Percentiles rank a stretch among this genome's conserved stretches.
These are phyloP conservation scores for Blastomyces silverae DNA, from an alignment of 2,329 filamentous ascomycete species.

Conservation along the genomic window DNA sequence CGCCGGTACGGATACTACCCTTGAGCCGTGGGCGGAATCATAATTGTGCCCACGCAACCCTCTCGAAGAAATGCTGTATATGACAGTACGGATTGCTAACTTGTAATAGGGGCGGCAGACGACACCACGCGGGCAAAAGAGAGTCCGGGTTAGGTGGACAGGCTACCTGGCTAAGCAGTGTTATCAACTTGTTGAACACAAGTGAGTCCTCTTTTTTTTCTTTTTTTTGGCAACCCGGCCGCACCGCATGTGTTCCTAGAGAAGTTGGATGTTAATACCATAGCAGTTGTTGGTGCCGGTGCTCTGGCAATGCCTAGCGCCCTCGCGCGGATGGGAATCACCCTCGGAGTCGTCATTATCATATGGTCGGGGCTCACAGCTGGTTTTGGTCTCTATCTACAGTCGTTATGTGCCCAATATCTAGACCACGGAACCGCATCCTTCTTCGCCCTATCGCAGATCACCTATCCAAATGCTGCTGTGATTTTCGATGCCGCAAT, in stretches of 20 bases:
- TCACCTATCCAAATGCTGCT: conserved; percentile 93
- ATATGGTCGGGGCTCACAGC: conserved; percentile 85
- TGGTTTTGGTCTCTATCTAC: conserved; percentile 89
- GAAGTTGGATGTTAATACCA: conserved; percentile 11
- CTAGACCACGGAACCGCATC: conserved; percentile 81
- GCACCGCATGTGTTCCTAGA: not conserved
- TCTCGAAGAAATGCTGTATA: not conserved
- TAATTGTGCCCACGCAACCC: not conserved
- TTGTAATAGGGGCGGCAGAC: conserved; percentile 23
- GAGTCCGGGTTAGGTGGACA: conserved; percentile 62
- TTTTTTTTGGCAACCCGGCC: no score
- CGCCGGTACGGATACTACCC: conserved; percentile 28
- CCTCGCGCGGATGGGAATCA: conserved; percentile 90
- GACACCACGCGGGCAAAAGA: conserved; percentile 55
- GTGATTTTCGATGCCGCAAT: conserved; percentile 95
- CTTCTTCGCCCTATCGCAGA: conserved; percentile 93
- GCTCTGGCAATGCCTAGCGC: conserved; percentile 94
- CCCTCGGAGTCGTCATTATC: conserved; percentile 75
- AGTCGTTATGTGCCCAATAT: conserved; percentile 87
- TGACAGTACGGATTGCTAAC: not conserved
- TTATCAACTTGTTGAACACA: conserved; percentile 93
- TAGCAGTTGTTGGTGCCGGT: conserved; percentile 81
- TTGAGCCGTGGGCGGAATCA: not conserved
- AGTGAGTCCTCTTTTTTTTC: conserved; percentile 59
- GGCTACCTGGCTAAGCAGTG: conserved; percentile 82